Base-by-base conservation (phyloP, 2,329 filamentous ascomycete species). In the Leptographium flavum region DNA sequence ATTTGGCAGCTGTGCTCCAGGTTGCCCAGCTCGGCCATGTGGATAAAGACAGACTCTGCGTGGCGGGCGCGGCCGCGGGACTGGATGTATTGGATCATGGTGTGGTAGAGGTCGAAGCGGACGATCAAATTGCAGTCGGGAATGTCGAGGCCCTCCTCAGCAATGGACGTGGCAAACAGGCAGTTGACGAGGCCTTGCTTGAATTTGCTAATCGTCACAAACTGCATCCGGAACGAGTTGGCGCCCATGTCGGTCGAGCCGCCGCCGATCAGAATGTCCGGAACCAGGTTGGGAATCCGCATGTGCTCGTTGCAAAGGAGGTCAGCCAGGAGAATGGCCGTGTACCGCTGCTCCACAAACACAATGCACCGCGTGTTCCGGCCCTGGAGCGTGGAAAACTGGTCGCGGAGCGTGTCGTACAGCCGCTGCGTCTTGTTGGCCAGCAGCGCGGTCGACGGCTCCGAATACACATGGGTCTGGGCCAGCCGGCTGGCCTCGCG, bases 41-140 rank as follows among this genome's bases (percentile, higher is more conserved):
- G 85, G 30, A 88, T 73, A 59, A 90, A 95, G 50, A 74, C 79
- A 0, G 92, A 96, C 45, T 81, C 73, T 1, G 65, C 61, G 55
- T 87, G 83, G 33, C 92, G 75, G 13, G 92, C 92, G 45, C 92
- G 76, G 0, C 92, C 92, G 50, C 87, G 76, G 14, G 88, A 95
- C 60, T 98, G 92, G 19, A 96, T 80, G 57, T 95, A 96, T 56
- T 94, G 85, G 43, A 96, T 96, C 60, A 94, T 79, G 0, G 90
- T 95, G 11, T 73, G 71, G 61, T 87, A 94, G 3, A 94, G 72
- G 57, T 96, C 87, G 55, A 95, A 98, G 2, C 88, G 65, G 48
- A 83, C 68, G 27, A 83, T 67, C 1, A 81, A 58, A 51, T 82
- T 81, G 58, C 79, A 83, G 45, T 80, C 75, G 0, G 79, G 78